Percentiles rank a stretch among this genome's conserved stretches.
These are phyloP conservation scores for Xanthoparmelia taractica DNA, from an alignment of 495 filamentous ascomycete species.

Conservation along the genomic window DNA sequence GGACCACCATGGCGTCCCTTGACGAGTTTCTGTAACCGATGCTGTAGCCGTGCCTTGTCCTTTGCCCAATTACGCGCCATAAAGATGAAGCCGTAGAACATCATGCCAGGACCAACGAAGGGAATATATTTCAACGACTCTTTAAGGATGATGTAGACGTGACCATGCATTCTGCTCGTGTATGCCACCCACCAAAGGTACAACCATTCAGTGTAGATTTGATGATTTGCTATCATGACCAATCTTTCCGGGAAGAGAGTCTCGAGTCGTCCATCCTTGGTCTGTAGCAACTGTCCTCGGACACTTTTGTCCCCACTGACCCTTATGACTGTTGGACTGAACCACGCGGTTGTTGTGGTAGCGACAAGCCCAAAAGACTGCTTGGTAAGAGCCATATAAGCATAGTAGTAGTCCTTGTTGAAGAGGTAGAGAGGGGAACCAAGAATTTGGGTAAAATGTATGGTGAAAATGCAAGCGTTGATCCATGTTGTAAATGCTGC, in stretches of 20 bases:
- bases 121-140: conserved; percentile 60
- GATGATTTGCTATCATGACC: conserved; percentile 60
- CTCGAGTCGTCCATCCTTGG: conserved; percentile 47
- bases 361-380: conserved; percentile 54
- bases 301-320: conserved; percentile 57
- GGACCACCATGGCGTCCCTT: conserved; percentile 46
- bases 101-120: conserved; percentile 56
- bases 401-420: conserved; percentile 52
- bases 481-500: conserved; percentile 60
- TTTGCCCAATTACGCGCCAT: conserved; percentile 60
- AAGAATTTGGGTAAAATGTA: conserved; percentile 48
- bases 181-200: conserved; percentile 68
- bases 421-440: conserved; percentile 54
- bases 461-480: conserved; percentile 44
- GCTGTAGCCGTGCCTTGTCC: conserved; percentile 52
- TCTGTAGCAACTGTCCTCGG: conserved; percentile 47
- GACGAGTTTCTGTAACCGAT: conserved; percentile 50
- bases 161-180: conserved; percentile 56
- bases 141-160: conserved; percentile 63
- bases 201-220: conserved; percentile 65
- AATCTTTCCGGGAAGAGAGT: conserved; percentile 53
- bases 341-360: conserved; percentile 55
- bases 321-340: conserved; percentile 50
- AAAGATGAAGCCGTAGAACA: conserved; percentile 64
- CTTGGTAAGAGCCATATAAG: conserved; percentile 60